Evolutionary conservation across 2,329 filamentous ascomycete genomes (phyloP).

Genomic region (Eutypa lata): DNA sequence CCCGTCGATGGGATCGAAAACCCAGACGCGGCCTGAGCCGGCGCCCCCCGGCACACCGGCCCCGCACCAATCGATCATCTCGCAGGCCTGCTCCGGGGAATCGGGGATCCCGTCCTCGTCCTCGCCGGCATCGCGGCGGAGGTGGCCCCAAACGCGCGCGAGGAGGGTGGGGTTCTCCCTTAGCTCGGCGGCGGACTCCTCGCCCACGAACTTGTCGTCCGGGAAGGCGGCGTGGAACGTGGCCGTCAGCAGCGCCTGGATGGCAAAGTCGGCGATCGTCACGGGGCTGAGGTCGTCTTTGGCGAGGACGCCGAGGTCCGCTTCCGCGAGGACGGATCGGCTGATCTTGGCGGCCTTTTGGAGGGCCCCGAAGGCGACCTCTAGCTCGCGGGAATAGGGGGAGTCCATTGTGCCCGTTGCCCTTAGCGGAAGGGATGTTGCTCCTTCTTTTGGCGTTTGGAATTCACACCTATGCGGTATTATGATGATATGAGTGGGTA

Average conservation of each 20-base stretch:
- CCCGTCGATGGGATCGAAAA: conserved; percentile 61
- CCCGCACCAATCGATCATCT: conserved; percentile 52
- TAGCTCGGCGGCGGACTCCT: conserved; percentile 50
- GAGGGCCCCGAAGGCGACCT: conserved; percentile 25
- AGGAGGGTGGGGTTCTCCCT: conserved; percentile 39
- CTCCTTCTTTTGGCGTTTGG: too few relatives aligned
- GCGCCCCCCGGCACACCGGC: conserved; percentile 31
- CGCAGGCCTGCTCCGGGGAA: conserved; percentile 45
- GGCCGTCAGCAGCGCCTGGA: conserved; percentile 52
- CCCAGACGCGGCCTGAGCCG: conserved; percentile 45
- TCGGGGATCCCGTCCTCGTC: conserved; percentile 30
- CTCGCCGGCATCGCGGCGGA: conserved; percentile 29
- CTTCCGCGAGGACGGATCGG: conserved; percentile 42
- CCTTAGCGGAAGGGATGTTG: too few relatives aligned
- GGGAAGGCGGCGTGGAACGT: conserved; percentile 51
- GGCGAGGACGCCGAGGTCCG: conserved; percentile 48
- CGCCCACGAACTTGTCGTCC: conserved; percentile 49
- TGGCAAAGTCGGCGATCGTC: conserved; percentile 58
- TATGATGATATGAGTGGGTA: not conserved
- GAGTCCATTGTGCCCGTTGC: conserved; percentile 29
- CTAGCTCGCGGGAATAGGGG: conserved; percentile 25
- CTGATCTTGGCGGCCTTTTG: conserved; percentile 45
- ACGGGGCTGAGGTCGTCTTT: conserved; percentile 57
- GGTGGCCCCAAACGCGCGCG: conserved; percentile 45
- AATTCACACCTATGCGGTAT: too few relatives aligned